These are phyloP conservation scores for Coffea eugenioides DNA, from an alignment of 257 asterid genomes.

Conservation along the genomic window DNA sequence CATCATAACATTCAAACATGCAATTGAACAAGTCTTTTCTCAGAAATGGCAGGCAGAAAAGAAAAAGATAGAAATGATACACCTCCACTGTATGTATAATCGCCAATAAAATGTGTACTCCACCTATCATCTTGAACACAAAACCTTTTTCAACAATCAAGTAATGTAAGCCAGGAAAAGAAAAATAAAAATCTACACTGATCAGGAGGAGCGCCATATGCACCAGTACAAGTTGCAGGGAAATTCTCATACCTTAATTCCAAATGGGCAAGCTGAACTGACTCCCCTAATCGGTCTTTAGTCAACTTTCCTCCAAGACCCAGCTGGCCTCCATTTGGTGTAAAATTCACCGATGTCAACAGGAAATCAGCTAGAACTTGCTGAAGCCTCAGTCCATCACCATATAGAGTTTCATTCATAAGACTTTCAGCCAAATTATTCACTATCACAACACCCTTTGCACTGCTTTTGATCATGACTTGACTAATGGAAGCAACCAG, in stretches of 20 bases:
- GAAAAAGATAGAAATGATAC: background rate
- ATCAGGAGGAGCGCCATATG: background rate
- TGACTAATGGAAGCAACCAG: constrained; percentile 84
- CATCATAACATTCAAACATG: background rate
- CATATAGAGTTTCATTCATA: constrained; percentile 59
- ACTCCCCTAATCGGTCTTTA: constrained; percentile 66
- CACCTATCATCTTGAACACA: background rate
- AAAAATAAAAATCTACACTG: background rate
- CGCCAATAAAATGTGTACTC: background rate
- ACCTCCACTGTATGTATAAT: background rate
- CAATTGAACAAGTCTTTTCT: background rate
- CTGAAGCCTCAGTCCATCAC: constrained; percentile 87
- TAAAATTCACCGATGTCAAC: constrained; percentile 50
- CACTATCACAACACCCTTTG: constrained; percentile 59
- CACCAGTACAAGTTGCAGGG: background rate
- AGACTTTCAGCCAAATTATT: constrained; percentile 53
- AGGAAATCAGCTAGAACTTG: constrained; percentile 80
- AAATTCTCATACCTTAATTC: constrained; percentile 59
- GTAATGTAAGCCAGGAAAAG: background rate
- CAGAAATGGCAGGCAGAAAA: too few species aligned
- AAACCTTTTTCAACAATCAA: background rate
- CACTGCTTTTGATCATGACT: constrained; percentile 78
- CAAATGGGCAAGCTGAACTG: constrained; percentile 81
- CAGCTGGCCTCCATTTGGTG: constrained; percentile 75
- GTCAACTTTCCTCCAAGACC: constrained; percentile 50